A percentile compares a stretch with the other conserved stretches of the same genome.
phyloP scores from a whole-genome alignment of 768 basidiomycete species.

The Mycena metata region DNA sequence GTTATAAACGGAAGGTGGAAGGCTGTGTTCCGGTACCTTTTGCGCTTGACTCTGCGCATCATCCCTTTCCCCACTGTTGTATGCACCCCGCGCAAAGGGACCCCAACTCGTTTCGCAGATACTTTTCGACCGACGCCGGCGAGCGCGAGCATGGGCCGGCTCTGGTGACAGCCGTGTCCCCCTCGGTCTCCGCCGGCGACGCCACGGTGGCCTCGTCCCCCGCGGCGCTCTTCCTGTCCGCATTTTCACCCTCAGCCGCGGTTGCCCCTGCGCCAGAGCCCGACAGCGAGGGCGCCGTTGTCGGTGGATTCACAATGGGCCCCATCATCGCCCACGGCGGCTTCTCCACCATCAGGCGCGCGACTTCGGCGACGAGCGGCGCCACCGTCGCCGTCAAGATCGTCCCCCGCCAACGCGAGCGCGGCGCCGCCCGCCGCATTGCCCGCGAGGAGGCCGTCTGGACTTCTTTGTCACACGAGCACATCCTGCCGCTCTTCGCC shows the following conservation, averaged over 20 bases:
- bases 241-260: conserved; percentile 62
- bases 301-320: conserved; percentile 84
- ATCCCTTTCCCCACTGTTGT: conserved; percentile 20
- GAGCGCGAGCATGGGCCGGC: conserved; percentile 9
- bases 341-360: conserved; percentile 85
- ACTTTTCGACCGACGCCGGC: conserved; percentile 30
- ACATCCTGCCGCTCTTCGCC: conserved; percentile 87
- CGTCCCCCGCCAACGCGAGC: conserved; percentile 69
- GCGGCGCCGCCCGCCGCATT: conserved; percentile 66
- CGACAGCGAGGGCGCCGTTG: conserved; percentile 76
- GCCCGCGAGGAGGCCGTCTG: conserved; percentile 81
- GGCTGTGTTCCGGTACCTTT: conserved; percentile 3
- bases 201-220: conserved; percentile 62
- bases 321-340: conserved; percentile 83
- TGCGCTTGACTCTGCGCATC: conserved; percentile 30
- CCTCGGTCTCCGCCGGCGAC: neutral
- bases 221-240: conserved; percentile 80
- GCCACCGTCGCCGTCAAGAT: conserved; percentile 86
- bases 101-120: conserved; percentile 25
- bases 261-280: conserved; percentile 53
- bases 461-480: conserved; percentile 84
- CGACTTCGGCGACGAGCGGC: conserved; percentile 71
- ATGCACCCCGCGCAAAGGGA: conserved; percentile 31
- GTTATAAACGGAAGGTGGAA: neutral
- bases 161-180: conserved; percentile 5